phyloP scores from a whole-genome alignment of 2,329 filamentous ascomycete genomes.

The Colletotrichum caudatum region DNA sequence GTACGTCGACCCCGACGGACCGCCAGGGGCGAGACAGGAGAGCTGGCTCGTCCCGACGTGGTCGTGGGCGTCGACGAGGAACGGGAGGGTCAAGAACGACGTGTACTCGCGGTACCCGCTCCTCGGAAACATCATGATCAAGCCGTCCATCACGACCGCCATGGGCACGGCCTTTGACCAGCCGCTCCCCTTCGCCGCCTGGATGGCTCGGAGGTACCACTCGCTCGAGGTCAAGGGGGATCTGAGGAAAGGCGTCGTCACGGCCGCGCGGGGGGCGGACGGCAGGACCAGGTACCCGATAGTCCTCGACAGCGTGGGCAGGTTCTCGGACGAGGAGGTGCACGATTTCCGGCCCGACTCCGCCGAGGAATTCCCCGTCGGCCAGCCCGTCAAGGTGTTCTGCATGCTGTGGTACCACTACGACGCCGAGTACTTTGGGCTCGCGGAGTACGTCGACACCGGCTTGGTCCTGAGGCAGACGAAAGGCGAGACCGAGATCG shows the following conservation, averaged over 20 bases:
- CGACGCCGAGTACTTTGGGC: neutral
- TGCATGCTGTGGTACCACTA: constrained; percentile 24
- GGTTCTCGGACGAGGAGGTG: constrained; percentile 17
- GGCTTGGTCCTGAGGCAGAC: constrained; percentile 16
- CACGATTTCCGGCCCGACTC: constrained; percentile 15
- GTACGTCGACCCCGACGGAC: neutral
- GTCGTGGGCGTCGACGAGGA: neutral
- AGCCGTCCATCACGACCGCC: neutral
- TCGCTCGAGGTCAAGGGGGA: constrained; percentile 4
- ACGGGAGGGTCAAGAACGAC: neutral
- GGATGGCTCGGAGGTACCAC: constrained; percentile 1
- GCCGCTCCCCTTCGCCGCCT: neutral
- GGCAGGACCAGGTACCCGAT: neutral
- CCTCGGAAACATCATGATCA: neutral
- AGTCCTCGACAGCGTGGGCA: neutral
- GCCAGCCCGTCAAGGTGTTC: neutral
- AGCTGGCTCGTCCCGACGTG: neutral
- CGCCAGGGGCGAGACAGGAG: neutral
- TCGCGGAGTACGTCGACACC: constrained; percentile 4
- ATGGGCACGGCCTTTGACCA: neutral
- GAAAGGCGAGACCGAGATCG: constrained; percentile 13
- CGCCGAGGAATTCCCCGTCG: constrained; percentile 17
- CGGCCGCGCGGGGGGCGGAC: neutral
- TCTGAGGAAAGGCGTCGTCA: constrained; percentile 15
- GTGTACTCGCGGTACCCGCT: neutral